These are phyloP conservation scores for Podaxis sp. DNA, from an alignment of 768 basidiomycete genomes.

Conservation along the genomic window DNA sequence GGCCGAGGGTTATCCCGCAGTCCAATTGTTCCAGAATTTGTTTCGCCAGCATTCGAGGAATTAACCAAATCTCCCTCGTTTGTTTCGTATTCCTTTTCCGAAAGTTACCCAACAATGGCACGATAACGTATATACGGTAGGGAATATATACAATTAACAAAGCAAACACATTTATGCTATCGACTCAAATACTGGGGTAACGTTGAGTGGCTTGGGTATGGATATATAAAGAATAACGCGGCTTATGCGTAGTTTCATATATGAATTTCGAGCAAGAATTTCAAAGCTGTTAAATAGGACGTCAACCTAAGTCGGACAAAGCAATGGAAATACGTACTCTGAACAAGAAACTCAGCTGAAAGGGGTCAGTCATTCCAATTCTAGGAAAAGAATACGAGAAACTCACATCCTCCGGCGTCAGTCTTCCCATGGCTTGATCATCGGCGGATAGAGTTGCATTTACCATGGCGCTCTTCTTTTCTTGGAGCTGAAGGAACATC, in stretches of 20 bases:
- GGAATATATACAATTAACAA: background rate
- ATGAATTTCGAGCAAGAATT: background rate
- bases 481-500: slow-evolving; percentile 63
- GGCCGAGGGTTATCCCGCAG: too few species aligned
- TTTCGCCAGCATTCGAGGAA: too few species aligned
- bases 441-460: slow-evolving; percentile 83
- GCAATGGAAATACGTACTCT: slow-evolving; percentile 36
- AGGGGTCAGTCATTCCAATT: slow-evolving; percentile 11
- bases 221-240: background rate
- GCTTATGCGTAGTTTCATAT: background rate
- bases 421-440: slow-evolving; percentile 88
- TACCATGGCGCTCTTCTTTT: slow-evolving; percentile 96
- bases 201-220: background rate
- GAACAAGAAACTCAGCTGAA: slow-evolving; percentile 57
- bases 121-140: background rate
- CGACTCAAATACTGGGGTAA: too few species aligned
- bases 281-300: background rate
- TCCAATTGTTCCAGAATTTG: too few species aligned
- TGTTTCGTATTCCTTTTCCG: too few species aligned
- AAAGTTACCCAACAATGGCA: too few species aligned
- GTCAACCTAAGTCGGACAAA: background rate
- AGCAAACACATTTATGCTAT: background rate
- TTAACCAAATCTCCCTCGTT: too few species aligned
- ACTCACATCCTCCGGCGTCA: slow-evolving; percentile 82
- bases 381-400: background rate